Evolutionary conservation across 345 rosid species (phyloP).

Genomic region (Garcia nutans): DNA sequence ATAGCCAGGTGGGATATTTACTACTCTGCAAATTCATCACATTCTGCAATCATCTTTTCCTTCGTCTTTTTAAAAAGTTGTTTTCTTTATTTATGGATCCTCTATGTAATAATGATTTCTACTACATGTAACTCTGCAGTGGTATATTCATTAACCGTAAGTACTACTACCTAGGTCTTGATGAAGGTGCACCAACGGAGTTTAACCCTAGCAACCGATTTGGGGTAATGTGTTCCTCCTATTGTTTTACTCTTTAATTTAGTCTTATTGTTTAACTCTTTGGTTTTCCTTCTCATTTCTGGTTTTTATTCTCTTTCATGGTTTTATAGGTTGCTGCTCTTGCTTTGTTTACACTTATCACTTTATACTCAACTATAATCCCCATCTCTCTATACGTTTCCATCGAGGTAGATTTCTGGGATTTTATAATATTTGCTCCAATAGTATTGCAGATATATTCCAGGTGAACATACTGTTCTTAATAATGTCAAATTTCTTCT

Average conservation of each 20-base stretch:
- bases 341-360: constrained; percentile 82
- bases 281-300: not conserved
- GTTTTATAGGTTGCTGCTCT: constrained; percentile 66
- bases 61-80: not conserved
- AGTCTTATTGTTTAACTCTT: not conserved
- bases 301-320: constrained; percentile 18
- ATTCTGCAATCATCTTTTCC: constrained; percentile 10
- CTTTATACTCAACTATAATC: constrained; percentile 90
- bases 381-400: constrained; percentile 98
- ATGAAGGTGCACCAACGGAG: constrained; percentile 39
- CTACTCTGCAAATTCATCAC: constrained; percentile 13
- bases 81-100: constrained; percentile 4
- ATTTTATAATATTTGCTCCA: constrained; percentile 14
- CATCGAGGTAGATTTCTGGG: constrained; percentile 67
- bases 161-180: constrained; percentile 68
- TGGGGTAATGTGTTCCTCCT: constrained; percentile 50
- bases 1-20: constrained; percentile 66
- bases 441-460: not conserved
- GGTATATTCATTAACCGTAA: constrained; percentile 75
- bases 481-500: constrained; percentile 22
- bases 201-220: constrained; percentile 75
- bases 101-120: constrained; percentile 18
- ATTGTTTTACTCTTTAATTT: not conserved
- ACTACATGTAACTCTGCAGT: constrained; percentile 53
- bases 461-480: constrained; percentile 18